Evolutionary conservation across 768 basidiomycete genomes (phyloP).

Genomic region (Collybiopsis luxurians): DNA sequence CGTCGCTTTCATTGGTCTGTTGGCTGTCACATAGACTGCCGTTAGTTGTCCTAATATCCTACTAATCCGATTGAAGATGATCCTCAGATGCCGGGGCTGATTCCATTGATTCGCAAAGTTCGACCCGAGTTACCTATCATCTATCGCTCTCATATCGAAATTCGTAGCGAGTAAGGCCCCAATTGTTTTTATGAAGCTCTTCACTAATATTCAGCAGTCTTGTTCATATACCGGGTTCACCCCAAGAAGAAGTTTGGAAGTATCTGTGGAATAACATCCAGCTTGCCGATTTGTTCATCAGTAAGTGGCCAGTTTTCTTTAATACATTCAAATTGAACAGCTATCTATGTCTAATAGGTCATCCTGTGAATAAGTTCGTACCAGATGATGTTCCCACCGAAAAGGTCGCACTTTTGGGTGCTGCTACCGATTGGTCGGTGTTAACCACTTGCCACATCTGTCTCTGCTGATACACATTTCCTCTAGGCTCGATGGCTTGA

Average conservation of each 20-base stretch:
- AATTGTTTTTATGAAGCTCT: neutral
- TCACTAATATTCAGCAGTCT: slow-evolving; percentile 24
- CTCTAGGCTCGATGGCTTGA: slow-evolving; percentile 84
- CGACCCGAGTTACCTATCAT: slow-evolving; percentile 85
- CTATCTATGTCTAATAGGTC: slow-evolving; percentile 50
- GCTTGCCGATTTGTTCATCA: slow-evolving; percentile 87
- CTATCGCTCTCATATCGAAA: slow-evolving; percentile 96
- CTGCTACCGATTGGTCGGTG: slow-evolving; percentile 80
- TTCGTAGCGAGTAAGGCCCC: slow-evolving; percentile 60
- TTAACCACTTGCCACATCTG: slow-evolving; percentile 6
- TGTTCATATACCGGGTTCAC: slow-evolving; percentile 75
- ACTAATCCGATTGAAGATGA: slow-evolving; percentile 47
- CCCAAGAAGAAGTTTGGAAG: slow-evolving; percentile 91
- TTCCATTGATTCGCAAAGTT: slow-evolving; percentile 86
- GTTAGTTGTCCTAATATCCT: neutral
- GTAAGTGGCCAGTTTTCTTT: slow-evolving; percentile 31
- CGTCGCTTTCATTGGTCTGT: slow-evolving; percentile 81
- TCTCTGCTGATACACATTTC: neutral
- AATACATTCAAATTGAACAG: neutral
- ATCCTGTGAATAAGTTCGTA: slow-evolving; percentile 93
- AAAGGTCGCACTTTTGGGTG: slow-evolving; percentile 72
- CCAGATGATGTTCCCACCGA: slow-evolving; percentile 77
- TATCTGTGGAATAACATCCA: slow-evolving; percentile 94
- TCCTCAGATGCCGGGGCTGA: slow-evolving; percentile 93
- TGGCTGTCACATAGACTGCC: neutral